Percentiles rank a stretch among this genome's conserved stretches.
Conservation (phyloP, 1,284 basidiomycete species). For the Mycena sp. region DNA sequence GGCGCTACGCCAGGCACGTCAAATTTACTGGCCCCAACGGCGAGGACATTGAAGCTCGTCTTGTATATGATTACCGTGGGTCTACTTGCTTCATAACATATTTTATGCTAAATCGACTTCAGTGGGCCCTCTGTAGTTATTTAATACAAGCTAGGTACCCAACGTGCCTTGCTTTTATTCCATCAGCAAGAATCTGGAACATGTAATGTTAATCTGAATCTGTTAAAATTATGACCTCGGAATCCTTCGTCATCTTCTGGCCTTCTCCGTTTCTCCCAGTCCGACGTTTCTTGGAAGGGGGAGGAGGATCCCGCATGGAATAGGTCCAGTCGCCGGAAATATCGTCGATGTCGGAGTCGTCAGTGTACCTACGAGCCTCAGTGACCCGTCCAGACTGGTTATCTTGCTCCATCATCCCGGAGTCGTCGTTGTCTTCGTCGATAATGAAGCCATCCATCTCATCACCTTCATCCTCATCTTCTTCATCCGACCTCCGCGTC, state of each 20-base stretch:
- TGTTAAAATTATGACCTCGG: conserved; percentile 24
- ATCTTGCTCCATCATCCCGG: background rate
- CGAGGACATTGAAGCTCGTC: conserved; percentile 50
- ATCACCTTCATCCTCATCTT: conserved; percentile 19
- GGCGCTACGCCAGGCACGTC: conserved; percentile 54
- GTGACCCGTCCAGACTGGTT: background rate
- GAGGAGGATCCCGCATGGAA: conserved; percentile 22
- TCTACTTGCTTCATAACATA: too few species aligned
- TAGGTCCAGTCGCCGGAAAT: conserved; percentile 16
- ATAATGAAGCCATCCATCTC: conserved; percentile 26
- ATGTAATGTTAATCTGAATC: conserved; percentile 9
- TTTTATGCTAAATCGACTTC: background rate
- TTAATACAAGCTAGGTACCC: background rate
- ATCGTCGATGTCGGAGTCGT: conserved; percentile 17
- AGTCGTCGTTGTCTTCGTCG: conserved; percentile 6
- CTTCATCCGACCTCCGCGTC: conserved; percentile 18
- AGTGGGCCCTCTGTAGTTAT: conserved; percentile 18
- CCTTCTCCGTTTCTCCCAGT: background rate
- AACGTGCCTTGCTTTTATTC: background rate
- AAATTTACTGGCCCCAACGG: conserved; percentile 54
- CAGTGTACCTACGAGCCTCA: background rate
- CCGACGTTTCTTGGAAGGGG: conserved; percentile 16
- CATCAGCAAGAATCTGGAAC: background rate
- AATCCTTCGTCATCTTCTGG: background rate
- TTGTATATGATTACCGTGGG: conserved; percentile 64